Percentiles rank a stretch among this genome's conserved stretches.
phyloP scores from a whole-genome alignment of 2,329 filamentous ascomycete genomes.

The Beauveria rudraprayagi region DNA sequence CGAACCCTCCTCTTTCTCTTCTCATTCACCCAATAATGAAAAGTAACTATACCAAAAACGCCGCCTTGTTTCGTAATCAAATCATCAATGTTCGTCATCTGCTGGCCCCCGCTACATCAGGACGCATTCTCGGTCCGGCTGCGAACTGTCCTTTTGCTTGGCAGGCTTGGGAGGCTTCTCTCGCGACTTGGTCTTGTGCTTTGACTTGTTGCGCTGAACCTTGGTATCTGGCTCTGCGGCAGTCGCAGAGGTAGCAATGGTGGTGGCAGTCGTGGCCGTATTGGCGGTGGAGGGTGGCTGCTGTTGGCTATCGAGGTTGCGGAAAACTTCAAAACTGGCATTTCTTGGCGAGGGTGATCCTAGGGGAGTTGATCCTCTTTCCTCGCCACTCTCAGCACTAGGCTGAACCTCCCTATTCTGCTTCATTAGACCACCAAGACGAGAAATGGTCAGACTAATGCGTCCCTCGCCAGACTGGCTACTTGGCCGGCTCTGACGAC shows the following conservation, averaged over 20 bases:
- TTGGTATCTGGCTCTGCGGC: slow-evolving; percentile 16
- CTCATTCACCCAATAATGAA: background rate
- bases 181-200: slow-evolving; percentile 30
- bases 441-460: slow-evolving; percentile 49
- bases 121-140: slow-evolving; percentile 39
- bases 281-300: background rate
- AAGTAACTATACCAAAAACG: background rate
- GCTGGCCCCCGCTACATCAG: slow-evolving; percentile 32
- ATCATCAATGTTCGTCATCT: background rate
- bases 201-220: slow-evolving; percentile 22
- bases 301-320: slow-evolving; percentile 29
- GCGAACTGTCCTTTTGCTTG: slow-evolving; percentile 18
- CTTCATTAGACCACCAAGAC: slow-evolving; percentile 44
- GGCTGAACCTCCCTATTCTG: slow-evolving; percentile 40
- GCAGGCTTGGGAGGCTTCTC: slow-evolving; percentile 30
- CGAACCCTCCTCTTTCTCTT: background rate
- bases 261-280: background rate
- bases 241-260: background rate
- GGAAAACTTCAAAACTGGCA: slow-evolving; percentile 5
- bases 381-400: background rate
- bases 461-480: slow-evolving; percentile 53
- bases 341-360: slow-evolving; percentile 21
- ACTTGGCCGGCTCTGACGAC: slow-evolving; percentile 43
- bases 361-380: background rate
- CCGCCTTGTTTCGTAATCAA: background rate